Evolutionary conservation across 768 basidiomycete species (phyloP).

Genomic region (Boletus subcaerulescens): DNA sequence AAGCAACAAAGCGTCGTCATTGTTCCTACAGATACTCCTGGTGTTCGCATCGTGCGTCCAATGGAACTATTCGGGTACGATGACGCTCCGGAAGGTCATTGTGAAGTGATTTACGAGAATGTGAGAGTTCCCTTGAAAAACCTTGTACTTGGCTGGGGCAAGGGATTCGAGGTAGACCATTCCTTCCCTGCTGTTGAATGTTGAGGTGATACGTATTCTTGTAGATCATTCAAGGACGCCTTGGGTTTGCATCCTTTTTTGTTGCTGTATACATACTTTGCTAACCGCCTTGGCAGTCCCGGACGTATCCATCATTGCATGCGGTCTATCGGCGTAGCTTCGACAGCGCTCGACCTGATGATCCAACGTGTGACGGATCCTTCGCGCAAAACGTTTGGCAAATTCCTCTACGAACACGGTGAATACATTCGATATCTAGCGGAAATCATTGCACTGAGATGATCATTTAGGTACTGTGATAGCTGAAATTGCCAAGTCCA

Average conservation of each 20-base stretch:
- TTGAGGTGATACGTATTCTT: neutral
- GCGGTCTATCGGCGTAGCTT: slow-evolving; percentile 91
- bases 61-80: slow-evolving; percentile 95
- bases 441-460: neutral
- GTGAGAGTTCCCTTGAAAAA: slow-evolving; percentile 85
- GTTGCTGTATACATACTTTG: neutral
- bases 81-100: slow-evolving; percentile 96
- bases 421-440: slow-evolving; percentile 12
- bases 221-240: slow-evolving; percentile 92
- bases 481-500: slow-evolving; percentile 85
- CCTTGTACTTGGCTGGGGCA: slow-evolving; percentile 88
- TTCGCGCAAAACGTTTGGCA: slow-evolving; percentile 88
- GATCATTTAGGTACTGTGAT: slow-evolving; percentile 71
- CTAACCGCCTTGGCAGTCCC: slow-evolving; percentile 47
- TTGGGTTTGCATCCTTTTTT: slow-evolving; percentile 56
- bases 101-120: slow-evolving; percentile 91
- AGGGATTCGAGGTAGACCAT: slow-evolving; percentile 78
- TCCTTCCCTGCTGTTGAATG: neutral
- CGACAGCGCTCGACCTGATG: slow-evolving; percentile 81
- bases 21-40: slow-evolving; percentile 84
- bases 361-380: slow-evolving; percentile 93
- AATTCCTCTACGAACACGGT: slow-evolving; percentile 90
- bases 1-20: slow-evolving; percentile 92
- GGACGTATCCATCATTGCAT: slow-evolving; percentile 98
- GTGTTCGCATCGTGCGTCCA: slow-evolving; percentile 86